These are phyloP conservation scores for Colletotrichum eremochloae DNA, from an alignment of 2,329 filamentous ascomycete genomes.

Conservation along the genomic window DNA sequence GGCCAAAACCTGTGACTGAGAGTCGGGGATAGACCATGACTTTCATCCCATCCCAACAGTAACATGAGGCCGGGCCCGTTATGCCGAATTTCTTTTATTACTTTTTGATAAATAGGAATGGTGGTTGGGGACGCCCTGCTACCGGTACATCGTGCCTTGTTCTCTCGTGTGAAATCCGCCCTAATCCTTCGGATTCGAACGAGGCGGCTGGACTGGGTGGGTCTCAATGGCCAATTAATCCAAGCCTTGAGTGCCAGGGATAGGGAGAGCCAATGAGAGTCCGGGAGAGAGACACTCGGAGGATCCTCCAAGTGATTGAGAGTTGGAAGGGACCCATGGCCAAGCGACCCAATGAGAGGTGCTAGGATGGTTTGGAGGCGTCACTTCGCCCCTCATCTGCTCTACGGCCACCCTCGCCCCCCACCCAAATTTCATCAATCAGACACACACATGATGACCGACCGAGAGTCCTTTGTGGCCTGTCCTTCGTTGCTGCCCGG, in stretches of 20 bases:
- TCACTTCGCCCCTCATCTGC: slow-evolving; percentile 3
- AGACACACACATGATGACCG: background rate
- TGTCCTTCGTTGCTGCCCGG: background rate
- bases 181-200: slow-evolving; percentile 4
- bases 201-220: background rate
- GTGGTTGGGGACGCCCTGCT: slow-evolving; percentile 2
- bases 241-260: slow-evolving; percentile 19
- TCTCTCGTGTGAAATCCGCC: background rate
- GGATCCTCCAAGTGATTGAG: slow-evolving; percentile 1
- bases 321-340: background rate
- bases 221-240: background rate
- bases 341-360: slow-evolving; percentile 10
- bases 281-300: slow-evolving; percentile 13
- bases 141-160: background rate
- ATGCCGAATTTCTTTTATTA: slow-evolving; percentile 20
- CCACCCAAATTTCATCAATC: background rate
- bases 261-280: slow-evolving; percentile 1
- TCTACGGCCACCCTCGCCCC: background rate
- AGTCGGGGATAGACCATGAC: slow-evolving; percentile 31
- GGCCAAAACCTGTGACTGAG: slow-evolving; percentile 11
- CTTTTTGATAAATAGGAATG: slow-evolving; percentile 20
- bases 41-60: slow-evolving; percentile 35
- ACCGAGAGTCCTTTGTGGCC: background rate
- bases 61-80: slow-evolving; percentile 24
- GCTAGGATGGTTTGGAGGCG: background rate